phyloP scores from a whole-genome alignment of 768 basidiomycete species.

The Termitomyces sp. region DNA sequence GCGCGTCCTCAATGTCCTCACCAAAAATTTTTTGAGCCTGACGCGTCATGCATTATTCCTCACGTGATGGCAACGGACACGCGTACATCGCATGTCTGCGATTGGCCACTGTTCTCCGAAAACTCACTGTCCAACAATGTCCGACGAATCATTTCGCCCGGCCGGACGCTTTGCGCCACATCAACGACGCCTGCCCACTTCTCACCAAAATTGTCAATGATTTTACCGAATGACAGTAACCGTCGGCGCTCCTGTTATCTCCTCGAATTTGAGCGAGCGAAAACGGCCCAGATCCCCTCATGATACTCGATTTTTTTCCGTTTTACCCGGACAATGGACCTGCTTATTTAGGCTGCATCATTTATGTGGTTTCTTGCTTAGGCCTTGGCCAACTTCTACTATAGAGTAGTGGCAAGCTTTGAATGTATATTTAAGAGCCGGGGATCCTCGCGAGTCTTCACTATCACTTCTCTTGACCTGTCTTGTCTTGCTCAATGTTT shows the following conservation, averaged over 20 bases:
- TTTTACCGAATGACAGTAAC: not conserved
- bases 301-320: not conserved
- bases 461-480: not conserved
- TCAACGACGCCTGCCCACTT: not conserved
- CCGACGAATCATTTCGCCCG: not conserved
- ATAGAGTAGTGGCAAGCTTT: slow-evolving; percentile 4
- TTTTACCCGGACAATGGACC: slow-evolving; percentile 1
- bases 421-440: slow-evolving; percentile 3
- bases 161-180: slow-evolving; percentile 8
- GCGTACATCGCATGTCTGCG: not conserved
- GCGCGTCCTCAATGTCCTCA: not conserved
- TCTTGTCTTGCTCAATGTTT: not conserved
- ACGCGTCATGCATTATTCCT: not conserved
- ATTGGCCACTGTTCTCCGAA: not conserved
- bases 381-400: slow-evolving; percentile 7
- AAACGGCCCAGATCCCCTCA: slow-evolving; percentile 8
- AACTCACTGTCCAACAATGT: not conserved
- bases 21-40: not conserved
- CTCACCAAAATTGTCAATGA: not conserved
- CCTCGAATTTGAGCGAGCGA: slow-evolving; percentile 9
- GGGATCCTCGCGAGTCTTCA: slow-evolving; percentile 1
- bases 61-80: not conserved
- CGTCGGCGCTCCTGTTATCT: not conserved
- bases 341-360: not conserved
- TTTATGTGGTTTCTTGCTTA: not conserved